Percentiles rank a stretch among this genome's conserved stretches.
Conservation (phyloP, 2,329 filamentous ascomycete genomes). For the Trichoderma afroharzianum region DNA sequence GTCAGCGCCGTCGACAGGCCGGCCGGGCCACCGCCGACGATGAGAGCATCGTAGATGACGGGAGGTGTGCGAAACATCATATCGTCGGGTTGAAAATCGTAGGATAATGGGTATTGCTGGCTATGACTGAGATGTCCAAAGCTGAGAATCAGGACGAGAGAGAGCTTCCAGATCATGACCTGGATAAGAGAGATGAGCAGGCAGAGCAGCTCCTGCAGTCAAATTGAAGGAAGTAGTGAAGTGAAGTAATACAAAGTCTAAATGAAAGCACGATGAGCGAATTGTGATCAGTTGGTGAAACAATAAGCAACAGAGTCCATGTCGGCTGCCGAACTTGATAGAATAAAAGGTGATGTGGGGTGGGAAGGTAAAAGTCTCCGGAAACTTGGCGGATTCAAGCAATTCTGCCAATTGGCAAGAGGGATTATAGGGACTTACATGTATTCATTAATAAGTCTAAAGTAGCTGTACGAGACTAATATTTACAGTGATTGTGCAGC, state of each 20-base stretch:
- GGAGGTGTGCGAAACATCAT: background rate
- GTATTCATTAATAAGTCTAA: no score
- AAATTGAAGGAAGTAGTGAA: background rate
- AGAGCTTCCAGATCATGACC: background rate
- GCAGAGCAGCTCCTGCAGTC: background rate
- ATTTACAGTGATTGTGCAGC: background rate
- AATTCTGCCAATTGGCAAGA: background rate
- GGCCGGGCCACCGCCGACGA: conserved; percentile 49
- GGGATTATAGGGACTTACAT: background rate
- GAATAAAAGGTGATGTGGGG: background rate
- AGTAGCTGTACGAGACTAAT: background rate
- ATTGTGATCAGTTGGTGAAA: background rate
- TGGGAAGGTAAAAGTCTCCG: background rate
- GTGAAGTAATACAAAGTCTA: background rate
- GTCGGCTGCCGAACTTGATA: background rate
- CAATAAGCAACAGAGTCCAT: background rate
- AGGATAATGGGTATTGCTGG: background rate
- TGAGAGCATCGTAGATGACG: conserved; percentile 38
- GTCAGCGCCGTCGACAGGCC: conserved; percentile 46
- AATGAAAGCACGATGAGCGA: background rate
- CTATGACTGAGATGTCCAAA: background rate
- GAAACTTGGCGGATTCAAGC: background rate
- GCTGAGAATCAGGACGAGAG: background rate
- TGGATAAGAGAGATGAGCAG: background rate
- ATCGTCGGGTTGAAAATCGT: background rate